Conservation (phyloP, 2,329 filamentous ascomycete genomes). For the Cladobotryum mycophilum region DNA sequence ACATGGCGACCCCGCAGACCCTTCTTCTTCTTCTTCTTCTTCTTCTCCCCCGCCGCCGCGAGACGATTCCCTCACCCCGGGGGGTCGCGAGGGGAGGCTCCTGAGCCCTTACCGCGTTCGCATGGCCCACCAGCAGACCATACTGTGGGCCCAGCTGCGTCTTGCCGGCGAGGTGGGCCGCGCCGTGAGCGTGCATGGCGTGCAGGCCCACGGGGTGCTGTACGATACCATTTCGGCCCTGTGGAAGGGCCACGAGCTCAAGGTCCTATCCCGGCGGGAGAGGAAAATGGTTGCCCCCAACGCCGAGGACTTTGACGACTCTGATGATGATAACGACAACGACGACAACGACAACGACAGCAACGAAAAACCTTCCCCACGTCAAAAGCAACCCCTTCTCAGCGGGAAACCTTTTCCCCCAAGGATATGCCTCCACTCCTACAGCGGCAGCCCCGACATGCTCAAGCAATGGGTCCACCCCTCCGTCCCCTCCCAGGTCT, state of each 20-base stretch:
- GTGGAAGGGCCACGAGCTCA: constrained; percentile 66
- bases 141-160: constrained; percentile 62
- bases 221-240: constrained; percentile 57
- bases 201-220: constrained; percentile 68
- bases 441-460: constrained; percentile 69
- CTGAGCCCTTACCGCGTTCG: constrained; percentile 63
- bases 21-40: no score
- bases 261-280: constrained; percentile 55
- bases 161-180: constrained; percentile 62
- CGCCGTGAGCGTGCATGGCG: constrained; percentile 64
- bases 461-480: constrained; percentile 72
- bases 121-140: constrained; percentile 60
- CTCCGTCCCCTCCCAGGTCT: constrained; percentile 68
- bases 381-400: constrained; percentile 2
- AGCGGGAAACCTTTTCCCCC: constrained; percentile 65
- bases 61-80: constrained; percentile 49
- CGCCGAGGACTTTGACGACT: constrained; percentile 26
- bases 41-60: constrained; percentile 14
- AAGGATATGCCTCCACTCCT: constrained; percentile 88
- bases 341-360: no score
- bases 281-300: constrained; percentile 40
- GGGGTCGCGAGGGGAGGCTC: constrained; percentile 61
- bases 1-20: constrained; percentile 38
- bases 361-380: neutral
- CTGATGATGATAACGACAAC: constrained; percentile 26